Base-by-base conservation (phyloP, 352 stramenopile genomes). In the Pythium plurisporium region DNA sequence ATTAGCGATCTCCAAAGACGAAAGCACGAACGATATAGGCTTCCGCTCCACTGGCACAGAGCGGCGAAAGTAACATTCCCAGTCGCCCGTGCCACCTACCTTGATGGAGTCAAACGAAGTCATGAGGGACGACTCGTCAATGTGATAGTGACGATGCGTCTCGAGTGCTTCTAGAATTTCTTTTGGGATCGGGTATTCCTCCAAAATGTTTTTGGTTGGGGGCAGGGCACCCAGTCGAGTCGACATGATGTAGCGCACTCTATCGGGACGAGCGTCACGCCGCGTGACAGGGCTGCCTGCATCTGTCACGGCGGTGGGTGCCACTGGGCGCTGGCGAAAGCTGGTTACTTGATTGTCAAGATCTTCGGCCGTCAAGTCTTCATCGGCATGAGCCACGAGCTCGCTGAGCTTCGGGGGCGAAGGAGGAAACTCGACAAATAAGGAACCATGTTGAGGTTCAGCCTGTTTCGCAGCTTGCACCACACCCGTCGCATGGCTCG, bases 161-260 rank as follows among this genome's bases (percentile, higher is more conserved):
- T 89, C 79, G 27, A 89, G 54, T 10, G 79, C 74, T 17, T 89
- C 76, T 14, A 86, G 60, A 26, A 89, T 73, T 42, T 82, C 79
- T 42, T 86, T 87, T 2, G 79, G 79, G 41, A 89, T 85, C 19
- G 74, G 74, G 51, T 89, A 87, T 49, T 89, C 76, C 20, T 87
- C 76, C n/a, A 89, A 51, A 33, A 87, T 89, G 34, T 70, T 69
- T 56, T 83, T 84, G 0, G 73, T 86, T 15, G 79, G 79, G 4
- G 76, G 76, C 11, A 86, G 27, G 4, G 65, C 72, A 3, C 75
- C 74, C 3, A 86, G 57, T 1, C 73, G 68, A 47, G 72, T 82
- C 11, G 76, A 85, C 73, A 82, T 85, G 60, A 91, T 86, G 67
- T 91, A 89, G 1, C 82, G 75, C 10, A 89, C 73, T 0, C 79